Percentiles rank a stretch among this genome's conserved stretches.
Evolutionary conservation across 2,329 filamentous ascomycete species (phyloP).

Genomic region (Sporothrix variecibatus): DNA sequence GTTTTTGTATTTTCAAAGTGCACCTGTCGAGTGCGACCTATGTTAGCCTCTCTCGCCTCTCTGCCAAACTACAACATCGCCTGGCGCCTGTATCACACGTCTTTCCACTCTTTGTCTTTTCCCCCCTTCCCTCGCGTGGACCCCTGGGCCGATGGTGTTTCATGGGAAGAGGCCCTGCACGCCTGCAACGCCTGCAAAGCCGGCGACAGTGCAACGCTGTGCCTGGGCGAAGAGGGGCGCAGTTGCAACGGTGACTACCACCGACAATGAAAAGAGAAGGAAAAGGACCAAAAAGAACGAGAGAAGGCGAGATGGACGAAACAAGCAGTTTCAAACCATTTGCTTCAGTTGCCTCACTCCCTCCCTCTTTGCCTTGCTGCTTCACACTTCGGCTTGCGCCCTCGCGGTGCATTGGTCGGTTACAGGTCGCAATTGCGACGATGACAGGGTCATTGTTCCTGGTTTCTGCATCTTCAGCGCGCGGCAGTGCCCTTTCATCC

Average conservation of each 20-base stretch:
- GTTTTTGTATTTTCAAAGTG: neutral
- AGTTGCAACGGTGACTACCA: neutral
- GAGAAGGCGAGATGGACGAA: neutral
- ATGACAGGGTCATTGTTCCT: neutral
- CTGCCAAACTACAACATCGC: neutral
- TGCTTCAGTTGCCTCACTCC: neutral
- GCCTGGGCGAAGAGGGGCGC: neutral
- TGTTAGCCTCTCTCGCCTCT: no score
- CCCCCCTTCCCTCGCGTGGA: slow-evolving; percentile 2
- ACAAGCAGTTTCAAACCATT: neutral
- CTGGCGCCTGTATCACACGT: neutral
- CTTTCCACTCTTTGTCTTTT: neutral
- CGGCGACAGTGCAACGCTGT: slow-evolving; percentile 12
- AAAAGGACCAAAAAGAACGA: neutral
- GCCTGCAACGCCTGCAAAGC: slow-evolving; percentile 5
- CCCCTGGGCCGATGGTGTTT: slow-evolving; percentile 19
- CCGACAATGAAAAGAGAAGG: neutral
- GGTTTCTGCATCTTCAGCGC: neutral
- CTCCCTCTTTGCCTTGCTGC: neutral
- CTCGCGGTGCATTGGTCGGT: neutral
- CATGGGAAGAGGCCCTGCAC: slow-evolving; percentile 15
- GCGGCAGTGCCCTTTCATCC: slow-evolving; percentile 17
- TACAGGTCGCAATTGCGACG: neutral
- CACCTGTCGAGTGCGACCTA: neutral
- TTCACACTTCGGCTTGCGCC: neutral